These are phyloP conservation scores for Penicillium vulpinum DNA, from an alignment of 2,329 filamentous ascomycete species.

Conservation along the genomic window DNA sequence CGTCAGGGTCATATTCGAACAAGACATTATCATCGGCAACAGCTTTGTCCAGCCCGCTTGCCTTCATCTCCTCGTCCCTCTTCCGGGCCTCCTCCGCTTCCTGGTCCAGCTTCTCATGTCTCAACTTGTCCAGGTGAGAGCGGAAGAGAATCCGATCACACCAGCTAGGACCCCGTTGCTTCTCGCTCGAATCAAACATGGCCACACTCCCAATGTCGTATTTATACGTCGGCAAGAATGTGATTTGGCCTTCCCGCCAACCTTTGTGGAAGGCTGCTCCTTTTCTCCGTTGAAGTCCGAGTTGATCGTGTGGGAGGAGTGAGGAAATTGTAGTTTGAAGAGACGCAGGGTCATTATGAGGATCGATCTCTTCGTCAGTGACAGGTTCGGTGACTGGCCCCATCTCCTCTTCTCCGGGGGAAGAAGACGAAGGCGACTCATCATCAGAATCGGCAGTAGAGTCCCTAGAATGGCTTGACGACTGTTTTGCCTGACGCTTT, in stretches of 20 bases:
- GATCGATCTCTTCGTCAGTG: slow-evolving; percentile 66
- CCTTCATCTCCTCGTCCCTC: slow-evolving; percentile 82
- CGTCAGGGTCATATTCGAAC: slow-evolving; percentile 86
- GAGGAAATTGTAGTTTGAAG: slow-evolving; percentile 86
- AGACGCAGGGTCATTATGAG: slow-evolving; percentile 76
- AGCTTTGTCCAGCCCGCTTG: slow-evolving; percentile 70
- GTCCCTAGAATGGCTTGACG: slow-evolving; percentile 7
- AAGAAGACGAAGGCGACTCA: slow-evolving; percentile 3
- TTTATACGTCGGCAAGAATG: slow-evolving; percentile 93
- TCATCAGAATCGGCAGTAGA: not conserved
- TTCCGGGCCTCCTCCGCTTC: slow-evolving; percentile 68
- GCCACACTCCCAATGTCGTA: slow-evolving; percentile 94
- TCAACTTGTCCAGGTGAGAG: slow-evolving; percentile 68
- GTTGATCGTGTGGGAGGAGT: slow-evolving; percentile 84
- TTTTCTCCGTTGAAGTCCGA: slow-evolving; percentile 69
- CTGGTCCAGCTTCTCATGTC: slow-evolving; percentile 62
- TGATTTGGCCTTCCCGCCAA: slow-evolving; percentile 85
- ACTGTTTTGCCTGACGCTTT: slow-evolving; percentile 40
- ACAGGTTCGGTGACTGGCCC: slow-evolving; percentile 43
- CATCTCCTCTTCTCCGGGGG: slow-evolving; percentile 6
- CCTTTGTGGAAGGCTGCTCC: slow-evolving; percentile 86
- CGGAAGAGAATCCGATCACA: slow-evolving; percentile 91
- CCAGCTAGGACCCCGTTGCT: slow-evolving; percentile 90
- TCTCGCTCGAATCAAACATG: slow-evolving; percentile 93
- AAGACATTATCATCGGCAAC: slow-evolving; percentile 77